phyloP scores from a whole-genome alignment of 2,329 filamentous ascomycete genomes.

The Simplicillium aogashimaense region DNA sequence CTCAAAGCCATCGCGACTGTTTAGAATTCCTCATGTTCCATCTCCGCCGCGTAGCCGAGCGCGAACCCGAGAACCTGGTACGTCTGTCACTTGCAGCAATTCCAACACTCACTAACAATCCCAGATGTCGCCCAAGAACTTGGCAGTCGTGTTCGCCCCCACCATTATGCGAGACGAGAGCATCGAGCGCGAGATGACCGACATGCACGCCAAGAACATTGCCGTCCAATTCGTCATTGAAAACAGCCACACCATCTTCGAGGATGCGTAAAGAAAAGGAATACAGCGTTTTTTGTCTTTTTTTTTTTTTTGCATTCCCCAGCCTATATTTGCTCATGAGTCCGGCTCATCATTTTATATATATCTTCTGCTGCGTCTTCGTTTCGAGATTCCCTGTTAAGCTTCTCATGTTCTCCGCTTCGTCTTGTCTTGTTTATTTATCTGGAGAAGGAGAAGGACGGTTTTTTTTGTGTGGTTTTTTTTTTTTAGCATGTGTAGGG shows the following conservation, averaged over 20 bases:
- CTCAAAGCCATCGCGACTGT: slow-evolving; percentile 75
- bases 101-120: not conserved
- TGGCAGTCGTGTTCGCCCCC: slow-evolving; percentile 94
- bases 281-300: not conserved
- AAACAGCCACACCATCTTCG: slow-evolving; percentile 75
- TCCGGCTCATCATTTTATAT: no score
- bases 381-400: no score
- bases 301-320: no score
- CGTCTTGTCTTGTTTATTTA: no score
- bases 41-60: slow-evolving; percentile 72
- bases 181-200: slow-evolving; percentile 88
- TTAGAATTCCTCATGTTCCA: slow-evolving; percentile 94
- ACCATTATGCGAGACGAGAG: slow-evolving; percentile 92
- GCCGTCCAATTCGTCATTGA: slow-evolving; percentile 91
- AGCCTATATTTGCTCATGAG: no score
- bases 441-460: no score
- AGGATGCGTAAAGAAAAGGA: slow-evolving; percentile 23
- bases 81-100: slow-evolving; percentile 17
- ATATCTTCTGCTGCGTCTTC: no score
- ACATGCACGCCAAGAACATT: slow-evolving; percentile 87
- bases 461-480: no score
- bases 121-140: slow-evolving; percentile 90
- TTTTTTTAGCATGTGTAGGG: no score
- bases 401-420: no score
- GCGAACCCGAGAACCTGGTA: slow-evolving; percentile 77